Evolutionary conservation across 2,329 filamentous ascomycete species (phyloP).

Genomic region (Fusarium secorum): DNA sequence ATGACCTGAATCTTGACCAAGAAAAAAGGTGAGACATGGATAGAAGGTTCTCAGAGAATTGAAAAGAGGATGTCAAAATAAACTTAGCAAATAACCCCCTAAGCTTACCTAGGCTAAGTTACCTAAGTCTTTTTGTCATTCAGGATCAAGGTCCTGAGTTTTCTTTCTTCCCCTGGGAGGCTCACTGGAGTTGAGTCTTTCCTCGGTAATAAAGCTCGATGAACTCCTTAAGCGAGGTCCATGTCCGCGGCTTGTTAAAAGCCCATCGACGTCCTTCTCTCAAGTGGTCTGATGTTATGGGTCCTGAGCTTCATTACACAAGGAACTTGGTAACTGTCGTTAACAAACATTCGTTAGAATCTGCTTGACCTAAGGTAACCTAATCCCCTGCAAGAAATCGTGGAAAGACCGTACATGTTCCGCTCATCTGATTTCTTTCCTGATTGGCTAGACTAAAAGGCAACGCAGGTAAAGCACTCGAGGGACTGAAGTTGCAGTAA

Average conservation of each 20-base stretch:
- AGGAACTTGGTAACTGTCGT: not conserved
- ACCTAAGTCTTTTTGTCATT: no score
- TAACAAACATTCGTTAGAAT: not conserved
- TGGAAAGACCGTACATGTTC: not conserved
- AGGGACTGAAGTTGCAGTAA: not conserved
- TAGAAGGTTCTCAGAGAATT: not conserved
- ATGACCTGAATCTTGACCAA: not conserved
- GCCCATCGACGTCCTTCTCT: not conserved
- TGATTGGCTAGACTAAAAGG: not conserved
- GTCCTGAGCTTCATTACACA: not conserved
- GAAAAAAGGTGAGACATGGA: not conserved
- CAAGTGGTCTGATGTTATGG: not conserved
- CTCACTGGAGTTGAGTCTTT: slow-evolving; percentile 29
- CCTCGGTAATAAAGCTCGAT: slow-evolving; percentile 1
- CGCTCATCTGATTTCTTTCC: not conserved
- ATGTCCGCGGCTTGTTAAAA: not conserved
- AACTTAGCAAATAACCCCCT: no score
- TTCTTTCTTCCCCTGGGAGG: not conserved
- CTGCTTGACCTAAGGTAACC: not conserved
- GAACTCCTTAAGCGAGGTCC: not conserved
- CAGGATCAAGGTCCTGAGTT: no score
- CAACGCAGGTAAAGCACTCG: not conserved
- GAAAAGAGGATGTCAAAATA: no score
- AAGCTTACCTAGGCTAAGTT: no score
- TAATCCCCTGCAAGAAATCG: not conserved